Conservation (phyloP, 176 grass and related monocot genomes). For the Triticum monococcum region DNA sequence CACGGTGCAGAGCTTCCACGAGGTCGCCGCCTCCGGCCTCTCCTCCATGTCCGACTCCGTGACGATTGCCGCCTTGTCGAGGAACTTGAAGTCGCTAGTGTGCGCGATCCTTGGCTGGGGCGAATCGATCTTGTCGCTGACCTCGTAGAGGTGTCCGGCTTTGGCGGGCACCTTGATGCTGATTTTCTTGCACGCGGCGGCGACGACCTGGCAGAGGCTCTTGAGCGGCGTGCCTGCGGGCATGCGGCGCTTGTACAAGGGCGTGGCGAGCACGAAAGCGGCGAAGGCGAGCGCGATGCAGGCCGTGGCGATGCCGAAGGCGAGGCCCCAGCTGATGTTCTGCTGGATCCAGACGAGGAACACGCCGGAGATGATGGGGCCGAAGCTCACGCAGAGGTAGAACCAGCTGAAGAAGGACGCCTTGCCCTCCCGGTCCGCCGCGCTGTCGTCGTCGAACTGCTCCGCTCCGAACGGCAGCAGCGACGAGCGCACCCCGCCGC, state of each 20-base stretch:
- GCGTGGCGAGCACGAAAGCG: conserved; percentile 49
- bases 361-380: conserved; percentile 51
- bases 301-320: conserved; percentile 54
- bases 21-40: not conserved
- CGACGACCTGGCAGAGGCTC: conserved; percentile 39
- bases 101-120: no score
- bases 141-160: no score
- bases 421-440: conserved; percentile 48
- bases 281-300: conserved; percentile 61
- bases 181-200: no score
- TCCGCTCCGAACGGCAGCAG: conserved; percentile 66
- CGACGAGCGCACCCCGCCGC: conserved; percentile 59
- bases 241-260: conserved; percentile 47
- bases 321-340: conserved; percentile 64
- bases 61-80: conserved; percentile 62
- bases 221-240: conserved; percentile 56
- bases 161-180: no score
- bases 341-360: conserved; percentile 70
- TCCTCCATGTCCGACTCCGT: conserved; percentile 42
- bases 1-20: not conserved
- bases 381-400: conserved; percentile 67
- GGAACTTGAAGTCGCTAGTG: no score
- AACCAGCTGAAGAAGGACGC: conserved; percentile 77
- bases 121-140: no score
- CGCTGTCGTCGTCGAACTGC: conserved; percentile 63